phyloP scores from a whole-genome alignment of 1,284 basidiomycete species.

The Butyriboletus appendiculatus region DNA sequence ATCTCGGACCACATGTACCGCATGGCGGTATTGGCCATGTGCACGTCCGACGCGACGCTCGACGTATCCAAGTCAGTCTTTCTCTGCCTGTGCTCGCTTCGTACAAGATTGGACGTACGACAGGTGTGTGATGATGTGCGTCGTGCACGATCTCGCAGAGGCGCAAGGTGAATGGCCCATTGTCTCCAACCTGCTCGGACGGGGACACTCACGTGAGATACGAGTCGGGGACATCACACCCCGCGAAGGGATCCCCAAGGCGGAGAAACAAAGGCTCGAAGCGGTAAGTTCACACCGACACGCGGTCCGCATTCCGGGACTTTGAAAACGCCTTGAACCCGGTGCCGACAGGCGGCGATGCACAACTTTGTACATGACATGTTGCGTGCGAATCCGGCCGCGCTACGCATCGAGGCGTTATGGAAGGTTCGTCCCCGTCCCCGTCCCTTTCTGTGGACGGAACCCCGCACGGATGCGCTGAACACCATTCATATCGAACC shows the following conservation, averaged over 20 bases:
- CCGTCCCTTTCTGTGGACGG: neutral
- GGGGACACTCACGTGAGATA: neutral
- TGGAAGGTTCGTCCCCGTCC: constrained; percentile 67
- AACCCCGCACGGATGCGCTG: neutral
- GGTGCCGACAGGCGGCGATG: constrained; percentile 91
- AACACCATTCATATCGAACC: neutral
- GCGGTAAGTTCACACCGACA: too few relatives aligned
- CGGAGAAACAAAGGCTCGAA: constrained; percentile 80
- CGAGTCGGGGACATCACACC: constrained; percentile 94
- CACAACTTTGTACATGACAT: constrained; percentile 88
- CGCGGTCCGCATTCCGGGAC: neutral
- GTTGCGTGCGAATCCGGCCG: constrained; percentile 81
- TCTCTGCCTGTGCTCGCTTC: neutral
- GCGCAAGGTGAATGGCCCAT: constrained; percentile 68
- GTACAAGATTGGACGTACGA: neutral
- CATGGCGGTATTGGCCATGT: constrained; percentile 92
- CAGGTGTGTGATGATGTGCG: constrained; percentile 86
- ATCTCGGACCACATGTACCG: constrained; percentile 98
- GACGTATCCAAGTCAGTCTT: constrained; percentile 72
- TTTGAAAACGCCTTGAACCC: too few relatives aligned
- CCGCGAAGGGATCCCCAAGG: constrained; percentile 80
- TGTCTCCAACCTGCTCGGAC: neutral
- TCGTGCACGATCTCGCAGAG: constrained; percentile 96
- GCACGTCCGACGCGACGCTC: constrained; percentile 67
- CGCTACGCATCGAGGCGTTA: constrained; percentile 73